Base-by-base conservation (phyloP, 2,329 filamentous ascomycete genomes). In the Fusarium sp. region DNA sequence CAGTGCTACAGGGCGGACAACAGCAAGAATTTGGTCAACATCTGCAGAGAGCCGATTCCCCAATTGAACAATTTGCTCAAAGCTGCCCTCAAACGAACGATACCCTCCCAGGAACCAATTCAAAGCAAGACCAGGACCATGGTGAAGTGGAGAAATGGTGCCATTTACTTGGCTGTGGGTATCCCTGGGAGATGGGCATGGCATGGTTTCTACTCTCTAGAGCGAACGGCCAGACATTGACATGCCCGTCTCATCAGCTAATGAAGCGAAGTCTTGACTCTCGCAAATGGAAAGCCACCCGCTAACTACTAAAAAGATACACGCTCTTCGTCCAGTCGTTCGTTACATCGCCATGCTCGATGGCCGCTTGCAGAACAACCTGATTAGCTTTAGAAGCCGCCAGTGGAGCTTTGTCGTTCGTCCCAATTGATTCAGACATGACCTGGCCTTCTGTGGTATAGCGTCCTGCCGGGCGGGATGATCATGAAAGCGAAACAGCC, bases 101-200 rank as follows among this genome's bases (percentile, higher is more conserved):
- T 40, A 54, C 60, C 46, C 46, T 71, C 56, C 61, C 52, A 65
- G 59, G 64, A 60, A 35, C 57, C 64, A 68, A 59, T 60, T 72
- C 70, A 62, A 64, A 66, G 60, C 64, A 52, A 74, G 61, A 71
- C 57, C 45, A 69, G 73, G 71, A 49, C 73, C 74, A 73, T 65
- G 72, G 73, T 73, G 69, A 75, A 62, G 74, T 76, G 74, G 74
- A 70, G 74, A 57, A 74, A 67, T 76, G 74, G 74, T 76, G 74
- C 74, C 74, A 76, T 76, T 57, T 69, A 48, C 74, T 73, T 72
- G 58, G 67, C 54, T 69, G 60, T 72, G 63, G 63, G 40, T 67
- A 58, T 69, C 63, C 64, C 62, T 73, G 56, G 64, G 60, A 69
- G 59, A 70, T 71, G 67, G 67, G 38, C 35, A 65, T 57, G 41